A percentile compares a stretch with the other conserved stretches of the same genome.
Evolutionary conservation across 352 stramenopile species (phyloP).

Genomic region (Pythium sukuiense): DNA sequence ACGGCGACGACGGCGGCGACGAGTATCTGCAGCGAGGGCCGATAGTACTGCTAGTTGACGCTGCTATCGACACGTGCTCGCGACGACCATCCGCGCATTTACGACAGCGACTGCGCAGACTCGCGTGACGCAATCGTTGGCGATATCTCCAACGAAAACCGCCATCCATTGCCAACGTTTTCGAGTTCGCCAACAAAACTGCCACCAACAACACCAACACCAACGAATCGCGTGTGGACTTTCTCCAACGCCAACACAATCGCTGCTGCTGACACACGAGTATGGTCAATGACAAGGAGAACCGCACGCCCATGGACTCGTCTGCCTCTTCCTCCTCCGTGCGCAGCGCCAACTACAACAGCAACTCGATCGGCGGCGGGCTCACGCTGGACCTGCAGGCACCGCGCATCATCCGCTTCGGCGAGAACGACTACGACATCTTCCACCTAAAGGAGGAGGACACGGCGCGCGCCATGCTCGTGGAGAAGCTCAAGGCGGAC

Average conservation of each 20-base stretch:
- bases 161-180: background rate
- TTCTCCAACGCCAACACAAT: background rate
- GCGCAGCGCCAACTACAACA: conserved; percentile 5
- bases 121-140: conserved; percentile 1
- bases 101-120: background rate
- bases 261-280: background rate
- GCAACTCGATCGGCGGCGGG: conserved; percentile 12
- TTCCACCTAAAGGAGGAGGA: conserved; percentile 61
- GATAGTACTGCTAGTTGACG: background rate
- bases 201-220: background rate
- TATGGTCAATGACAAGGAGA: conserved; percentile 28
- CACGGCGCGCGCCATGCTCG: conserved; percentile 37
- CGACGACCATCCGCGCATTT: background rate
- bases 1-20: background rate
- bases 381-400: conserved; percentile 25
- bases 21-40: background rate
- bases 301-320: conserved; percentile 17
- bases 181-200: background rate
- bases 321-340: background rate
- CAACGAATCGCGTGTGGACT: background rate
- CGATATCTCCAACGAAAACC: background rate
- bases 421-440: conserved; percentile 57
- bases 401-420: conserved; percentile 47
- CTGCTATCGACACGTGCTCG: background rate
- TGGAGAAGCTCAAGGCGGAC: conserved; percentile 50